phyloP scores from a whole-genome alignment of 805 yeast species.

The Metschnikowia peoriensis region DNA sequence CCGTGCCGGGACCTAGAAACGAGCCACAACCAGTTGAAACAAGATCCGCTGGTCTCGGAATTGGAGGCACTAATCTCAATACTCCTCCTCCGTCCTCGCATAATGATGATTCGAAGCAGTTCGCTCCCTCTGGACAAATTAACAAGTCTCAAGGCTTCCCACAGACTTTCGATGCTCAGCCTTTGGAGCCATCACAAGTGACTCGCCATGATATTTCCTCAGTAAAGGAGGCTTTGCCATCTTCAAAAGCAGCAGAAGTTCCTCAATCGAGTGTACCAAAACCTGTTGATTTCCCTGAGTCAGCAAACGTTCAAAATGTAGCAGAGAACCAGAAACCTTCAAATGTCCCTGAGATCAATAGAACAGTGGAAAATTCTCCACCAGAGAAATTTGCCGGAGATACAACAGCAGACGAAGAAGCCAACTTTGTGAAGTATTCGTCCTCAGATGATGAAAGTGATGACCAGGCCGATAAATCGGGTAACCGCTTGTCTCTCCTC shows the following conservation, averaged over 20 bases:
- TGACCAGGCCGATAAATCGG: conserved; percentile 20
- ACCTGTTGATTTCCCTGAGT: not conserved
- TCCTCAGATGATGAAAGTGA: conserved; percentile 33
- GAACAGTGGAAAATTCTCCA: not conserved
- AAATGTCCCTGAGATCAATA: not conserved
- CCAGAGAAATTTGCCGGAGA: conserved; percentile 5
- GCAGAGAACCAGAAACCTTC: not conserved
- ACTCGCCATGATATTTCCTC: not conserved
- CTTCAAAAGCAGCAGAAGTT: not conserved
- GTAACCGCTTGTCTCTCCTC: conserved; percentile 31
- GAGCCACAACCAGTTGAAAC: not conserved
- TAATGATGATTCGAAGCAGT: not conserved
- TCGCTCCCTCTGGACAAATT: not conserved
- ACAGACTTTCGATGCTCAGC: conserved; percentile 6
- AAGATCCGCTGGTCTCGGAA: not conserved
- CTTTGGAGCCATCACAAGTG: conserved; percentile 9
- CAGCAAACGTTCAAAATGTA: no score
- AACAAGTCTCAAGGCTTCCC: not conserved
- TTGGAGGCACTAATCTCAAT: not conserved
- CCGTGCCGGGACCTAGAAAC: not conserved
- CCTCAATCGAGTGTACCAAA: not conserved
- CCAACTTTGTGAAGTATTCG: conserved; percentile 37
- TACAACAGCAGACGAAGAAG: conserved; percentile 24
- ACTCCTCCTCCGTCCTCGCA: not conserved
- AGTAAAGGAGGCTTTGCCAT: not conserved